Base-by-base conservation (phyloP, 768 basidiomycete genomes). In the Leccinellum rugosiceps region DNA sequence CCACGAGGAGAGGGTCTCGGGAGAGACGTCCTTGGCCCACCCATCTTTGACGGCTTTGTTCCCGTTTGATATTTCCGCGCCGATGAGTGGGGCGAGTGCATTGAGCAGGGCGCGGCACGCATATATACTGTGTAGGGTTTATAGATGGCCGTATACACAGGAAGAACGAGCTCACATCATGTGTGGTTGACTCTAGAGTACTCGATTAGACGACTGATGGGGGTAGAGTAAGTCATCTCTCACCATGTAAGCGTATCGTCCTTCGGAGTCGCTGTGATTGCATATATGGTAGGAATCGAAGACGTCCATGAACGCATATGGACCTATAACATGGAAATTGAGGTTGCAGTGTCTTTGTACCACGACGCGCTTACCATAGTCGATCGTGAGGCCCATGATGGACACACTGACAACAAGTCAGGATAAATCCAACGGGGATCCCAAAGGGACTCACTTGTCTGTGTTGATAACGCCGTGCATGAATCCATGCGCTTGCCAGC, bases 401-500 rank as follows among this genome's bases (percentile, higher is more conserved):
- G 88, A 90, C 21, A 90, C 83, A 54, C 88, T 90, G 60, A n/a
- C 15, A 34, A 45, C 34, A 44, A 13, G 55, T 69, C 31, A 68
- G 55, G 52, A 31, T 28, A 32, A 41, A 31, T 1, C 14, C 8
- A 30, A 17, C 46, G 11, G 10, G 10, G 26, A 48, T 14, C 14
- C 41, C 30, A 55, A 26, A 25, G 3, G n/a, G n/a, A 67, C 81
- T 57, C 62, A 89, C 90, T 96, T 97, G 76, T 98, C 96, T 2
- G 95, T 96, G 68, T 98, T 98, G 64, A 99, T 93, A 35, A 99
- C 96, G 0, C 93, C 94, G 67, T 94, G 92, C 92, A 94, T 92
- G 69, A 91, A 94, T 1, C 93, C 93, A 70, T 89, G 90, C 7
- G 84, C 92, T 73, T 98, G 96, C 97, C 97, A 98, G 4, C 81